Base-by-base conservation (phyloP, 73 alveolate genomes). In the Paramecium caudatum region DNA sequence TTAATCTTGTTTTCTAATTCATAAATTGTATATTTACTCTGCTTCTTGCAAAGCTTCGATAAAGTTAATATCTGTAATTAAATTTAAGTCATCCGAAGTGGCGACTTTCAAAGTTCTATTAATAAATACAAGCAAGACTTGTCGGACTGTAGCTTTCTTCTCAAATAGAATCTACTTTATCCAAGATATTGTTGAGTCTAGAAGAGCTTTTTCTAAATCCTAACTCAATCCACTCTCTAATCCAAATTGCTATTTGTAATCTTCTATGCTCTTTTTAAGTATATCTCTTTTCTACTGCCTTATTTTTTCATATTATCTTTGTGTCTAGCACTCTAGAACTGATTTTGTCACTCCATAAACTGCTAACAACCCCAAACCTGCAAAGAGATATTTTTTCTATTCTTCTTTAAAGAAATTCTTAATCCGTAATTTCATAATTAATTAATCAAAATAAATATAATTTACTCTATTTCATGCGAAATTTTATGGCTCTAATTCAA, bases 31-130 rank as follows among this genome's bases (percentile, higher is more conserved):
- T 27, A 23, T 0, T 30, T 86, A 43, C 82, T 41, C 80, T 7
- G 93, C 93, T 23, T 70, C 90, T 86, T 63, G 3, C 1, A 86
- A 23, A 10, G 93, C 93, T 86, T 86, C 93, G 3, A 47, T 16
- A 25, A 62, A 86, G 33, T 86, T 86, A 4, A 86, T 45, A 17
- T 86, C 90, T 13, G 93, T 86, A 0, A 86, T 32, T 1, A 86
- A 9, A 34, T 78, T 81, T 62, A 43, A 63, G 21, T 61, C 65
- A 3, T 41, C 70, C 1, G 80, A 55, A 7, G 80, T 55, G 12
- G 82, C 93, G n/a, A 62, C 33, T 1, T 69, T 12, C 36, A 62
- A 41, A 9, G 55, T 47, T 86, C 93, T 61, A 21, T 74, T 43
- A 2, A 74, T 74, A 43, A 74, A 74, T 12, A 74, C 43, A 15